phyloP scores from a whole-genome alignment of 2,329 filamentous ascomycete species.

The Dactylellina cionopaga region DNA sequence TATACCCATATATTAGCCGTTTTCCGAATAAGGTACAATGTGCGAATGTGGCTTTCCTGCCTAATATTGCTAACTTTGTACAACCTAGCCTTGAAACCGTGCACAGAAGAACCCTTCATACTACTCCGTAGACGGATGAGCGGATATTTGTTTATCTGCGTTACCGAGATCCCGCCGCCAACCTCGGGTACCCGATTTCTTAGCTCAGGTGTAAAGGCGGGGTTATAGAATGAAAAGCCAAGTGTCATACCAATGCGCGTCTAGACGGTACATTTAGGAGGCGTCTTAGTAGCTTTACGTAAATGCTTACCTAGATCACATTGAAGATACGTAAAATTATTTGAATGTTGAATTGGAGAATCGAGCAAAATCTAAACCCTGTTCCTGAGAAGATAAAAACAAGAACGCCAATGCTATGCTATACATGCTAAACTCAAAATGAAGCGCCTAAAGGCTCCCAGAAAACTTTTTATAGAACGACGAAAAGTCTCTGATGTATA shows the following conservation, averaged over 20 bases:
- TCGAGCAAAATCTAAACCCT: too few relatives aligned
- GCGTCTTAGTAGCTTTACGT: too few relatives aligned
- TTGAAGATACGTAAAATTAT: too few relatives aligned
- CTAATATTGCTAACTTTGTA: neutral
- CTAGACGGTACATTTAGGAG: too few relatives aligned
- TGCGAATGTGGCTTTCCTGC: neutral
- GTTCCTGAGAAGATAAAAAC: neutral
- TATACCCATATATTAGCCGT: neutral
- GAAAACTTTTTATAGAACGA: neutral
- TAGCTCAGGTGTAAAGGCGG: neutral
- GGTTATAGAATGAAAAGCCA: neutral
- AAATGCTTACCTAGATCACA: too few relatives aligned
- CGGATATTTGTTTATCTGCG: too few relatives aligned
- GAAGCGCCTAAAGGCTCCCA: neutral
- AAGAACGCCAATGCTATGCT: neutral
- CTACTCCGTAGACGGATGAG: too few relatives aligned
- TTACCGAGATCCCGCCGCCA: slow-evolving; percentile 12
- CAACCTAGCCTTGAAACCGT: too few relatives aligned
- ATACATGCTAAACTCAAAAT: neutral
- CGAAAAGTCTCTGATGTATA: neutral
- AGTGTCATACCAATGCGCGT: too few relatives aligned
- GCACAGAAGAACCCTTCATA: too few relatives aligned
- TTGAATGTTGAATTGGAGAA: too few relatives aligned
- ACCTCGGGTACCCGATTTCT: slow-evolving; percentile 15
- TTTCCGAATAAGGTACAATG: neutral